Percentiles rank a stretch among this genome's conserved stretches.
Evolutionary conservation across 2,329 filamentous ascomycete genomes (phyloP).

Genomic region (Lasiodiplodia hormozganensis): DNA sequence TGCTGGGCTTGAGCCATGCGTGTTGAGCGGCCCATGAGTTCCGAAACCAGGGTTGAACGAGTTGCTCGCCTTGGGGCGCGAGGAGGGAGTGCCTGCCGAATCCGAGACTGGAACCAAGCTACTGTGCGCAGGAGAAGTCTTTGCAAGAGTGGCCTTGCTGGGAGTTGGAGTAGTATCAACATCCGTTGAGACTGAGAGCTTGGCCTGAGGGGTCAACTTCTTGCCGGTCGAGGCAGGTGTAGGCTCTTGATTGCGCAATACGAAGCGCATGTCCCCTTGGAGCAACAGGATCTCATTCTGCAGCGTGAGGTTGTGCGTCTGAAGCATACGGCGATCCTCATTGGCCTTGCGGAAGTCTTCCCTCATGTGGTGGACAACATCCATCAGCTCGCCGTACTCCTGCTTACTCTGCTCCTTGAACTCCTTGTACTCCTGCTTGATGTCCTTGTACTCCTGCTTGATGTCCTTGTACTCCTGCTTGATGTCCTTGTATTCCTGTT

Average conservation of each 20-base stretch:
- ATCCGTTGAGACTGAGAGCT: not conserved
- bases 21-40: not conserved
- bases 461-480: not conserved
- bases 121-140: not conserved
- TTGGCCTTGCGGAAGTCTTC: not conserved
- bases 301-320: not conserved
- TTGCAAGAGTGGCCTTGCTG: not conserved
- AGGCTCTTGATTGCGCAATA: not conserved
- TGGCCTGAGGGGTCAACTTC: conserved; percentile 2
- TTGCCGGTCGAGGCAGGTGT: too few relatives aligned
- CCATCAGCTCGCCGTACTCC: not conserved
- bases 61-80: not conserved
- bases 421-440: not conserved
- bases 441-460: not conserved
- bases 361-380: not conserved
- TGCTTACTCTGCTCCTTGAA: not conserved
- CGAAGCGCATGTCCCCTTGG: not conserved
- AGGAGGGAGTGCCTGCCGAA: too few relatives aligned
- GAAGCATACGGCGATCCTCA: conserved; percentile 5
- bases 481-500: conserved; percentile 3
- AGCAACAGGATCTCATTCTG: conserved; percentile 9
- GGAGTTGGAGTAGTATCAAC: conserved; percentile 4
- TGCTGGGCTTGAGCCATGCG: not conserved
- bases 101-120: not conserved
- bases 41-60: not conserved